Evolutionary conservation across 1,139 yeast species (phyloP).

Genomic region (Sugiyamaella castrensis): DNA sequence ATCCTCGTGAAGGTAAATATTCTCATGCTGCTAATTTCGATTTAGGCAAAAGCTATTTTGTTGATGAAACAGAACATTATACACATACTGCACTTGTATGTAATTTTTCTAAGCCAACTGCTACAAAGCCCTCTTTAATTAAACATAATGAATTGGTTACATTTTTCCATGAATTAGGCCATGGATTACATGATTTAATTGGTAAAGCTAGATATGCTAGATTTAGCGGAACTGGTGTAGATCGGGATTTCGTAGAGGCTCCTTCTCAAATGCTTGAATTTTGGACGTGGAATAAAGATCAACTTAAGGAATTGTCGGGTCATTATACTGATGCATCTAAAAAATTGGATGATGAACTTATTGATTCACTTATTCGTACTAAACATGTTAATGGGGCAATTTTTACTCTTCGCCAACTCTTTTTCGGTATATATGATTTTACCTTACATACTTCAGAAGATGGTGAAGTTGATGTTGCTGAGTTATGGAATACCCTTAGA

Average conservation of each 20-base stretch:
- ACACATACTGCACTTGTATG: slow-evolving; percentile 81
- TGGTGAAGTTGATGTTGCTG: slow-evolving; percentile 42
- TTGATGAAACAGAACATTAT: slow-evolving; percentile 38
- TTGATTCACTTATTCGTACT: slow-evolving; percentile 58
- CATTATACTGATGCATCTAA: slow-evolving; percentile 61
- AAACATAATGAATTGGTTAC: slow-evolving; percentile 79
- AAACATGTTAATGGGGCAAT: slow-evolving; percentile 77
- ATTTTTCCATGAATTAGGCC: slow-evolving; percentile 87
- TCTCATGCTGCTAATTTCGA: slow-evolving; percentile 86
- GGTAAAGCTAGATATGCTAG: slow-evolving; percentile 62
- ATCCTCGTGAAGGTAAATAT: slow-evolving; percentile 82
- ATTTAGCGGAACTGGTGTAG: slow-evolving; percentile 73
- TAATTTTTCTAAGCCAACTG: slow-evolving; percentile 76
- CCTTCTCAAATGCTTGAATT: slow-evolving; percentile 88
- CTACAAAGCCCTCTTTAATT: slow-evolving; percentile 67
- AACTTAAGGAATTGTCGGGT: slow-evolving; percentile 56
- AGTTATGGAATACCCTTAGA: slow-evolving; percentile 63
- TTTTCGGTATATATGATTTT: slow-evolving; percentile 76
- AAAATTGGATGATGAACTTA: slow-evolving; percentile 55
- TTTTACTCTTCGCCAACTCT: slow-evolving; percentile 68
- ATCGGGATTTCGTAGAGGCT: slow-evolving; percentile 85
- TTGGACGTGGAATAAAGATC: slow-evolving; percentile 77
- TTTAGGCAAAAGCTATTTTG: slow-evolving; percentile 58
- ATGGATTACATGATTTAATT: slow-evolving; percentile 77
- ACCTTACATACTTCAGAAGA: slow-evolving; percentile 55